These are phyloP conservation scores for Chlorociboria aeruginascens DNA, from an alignment of 495 filamentous ascomycete genomes.

Conservation along the genomic window DNA sequence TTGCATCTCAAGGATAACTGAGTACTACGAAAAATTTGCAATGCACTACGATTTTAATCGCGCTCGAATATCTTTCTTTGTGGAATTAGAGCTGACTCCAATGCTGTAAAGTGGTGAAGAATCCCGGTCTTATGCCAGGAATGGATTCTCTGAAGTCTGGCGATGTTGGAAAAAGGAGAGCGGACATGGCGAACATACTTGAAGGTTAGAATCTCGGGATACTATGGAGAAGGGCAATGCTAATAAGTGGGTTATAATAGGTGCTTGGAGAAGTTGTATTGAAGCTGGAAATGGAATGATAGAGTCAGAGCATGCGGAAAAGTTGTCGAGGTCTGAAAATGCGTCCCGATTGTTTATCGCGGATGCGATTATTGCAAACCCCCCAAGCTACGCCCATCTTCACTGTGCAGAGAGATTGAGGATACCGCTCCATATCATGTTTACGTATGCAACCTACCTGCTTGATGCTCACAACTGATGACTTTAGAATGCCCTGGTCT, in stretches of 20 bases:
- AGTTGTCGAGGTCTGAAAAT: conserved; percentile 18
- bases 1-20: too few relatives aligned
- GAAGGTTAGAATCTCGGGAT: conserved; percentile 37
- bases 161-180: conserved; percentile 49
- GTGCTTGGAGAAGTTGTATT: conserved; percentile 54
- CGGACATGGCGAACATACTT: conserved; percentile 55
- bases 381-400: conserved; percentile 69
- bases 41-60: too few relatives aligned
- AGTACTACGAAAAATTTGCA: too few relatives aligned
- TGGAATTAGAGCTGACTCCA: too few relatives aligned
- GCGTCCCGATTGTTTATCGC: conserved; percentile 44
- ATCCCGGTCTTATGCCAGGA: conserved; percentile 65
- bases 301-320: background rate
- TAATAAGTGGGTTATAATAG: too few relatives aligned
- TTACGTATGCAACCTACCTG: conserved; percentile 49
- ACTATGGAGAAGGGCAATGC: too few relatives aligned
- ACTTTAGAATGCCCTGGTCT: conserved; percentile 45
- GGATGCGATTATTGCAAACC: conserved; percentile 75
- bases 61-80: too few relatives aligned
- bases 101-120: conserved; percentile 50
- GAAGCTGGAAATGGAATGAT: conserved; percentile 41
- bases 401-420: conserved; percentile 70
- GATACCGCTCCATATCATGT: conserved; percentile 71
- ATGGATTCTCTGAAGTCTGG: conserved; percentile 53
- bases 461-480: conserved; percentile 17